phyloP scores from a whole-genome alignment of 1,284 basidiomycete species.

The Trichosporon inkin region DNA sequence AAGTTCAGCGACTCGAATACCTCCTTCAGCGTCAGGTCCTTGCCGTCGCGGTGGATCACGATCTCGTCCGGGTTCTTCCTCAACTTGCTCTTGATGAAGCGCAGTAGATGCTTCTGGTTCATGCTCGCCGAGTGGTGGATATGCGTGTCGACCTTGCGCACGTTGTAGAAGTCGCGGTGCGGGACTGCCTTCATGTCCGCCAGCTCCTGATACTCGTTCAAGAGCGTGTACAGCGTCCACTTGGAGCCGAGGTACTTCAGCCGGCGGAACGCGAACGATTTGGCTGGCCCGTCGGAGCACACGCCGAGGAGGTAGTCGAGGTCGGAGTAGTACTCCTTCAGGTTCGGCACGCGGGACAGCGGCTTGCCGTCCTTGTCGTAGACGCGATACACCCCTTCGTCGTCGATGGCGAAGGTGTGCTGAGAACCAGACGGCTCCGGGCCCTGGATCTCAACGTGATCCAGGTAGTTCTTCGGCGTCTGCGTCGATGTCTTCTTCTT shows the following conservation, averaged over 20 bases:
- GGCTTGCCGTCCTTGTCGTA: conserved; percentile 56
- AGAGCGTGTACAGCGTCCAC: conserved; percentile 86
- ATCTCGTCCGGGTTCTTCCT: conserved; percentile 64
- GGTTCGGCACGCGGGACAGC: conserved; percentile 73
- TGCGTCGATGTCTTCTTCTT: conserved; percentile 14
- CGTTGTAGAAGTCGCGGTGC: conserved; percentile 90
- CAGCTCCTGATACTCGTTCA: conserved; percentile 92
- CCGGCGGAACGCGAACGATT: conserved; percentile 89
- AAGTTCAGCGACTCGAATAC: conserved; percentile 94
- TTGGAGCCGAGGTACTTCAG: conserved; percentile 93
- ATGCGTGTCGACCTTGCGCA: conserved; percentile 97
- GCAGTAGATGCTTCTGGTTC: conserved; percentile 99
- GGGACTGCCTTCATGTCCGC: conserved; percentile 85
- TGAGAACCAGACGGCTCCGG: conserved; percentile 32
- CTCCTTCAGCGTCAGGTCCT: conserved; percentile 81
- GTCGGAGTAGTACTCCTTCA: conserved; percentile 93
- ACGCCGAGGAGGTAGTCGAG: conserved; percentile 84
- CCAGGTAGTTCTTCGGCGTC: conserved; percentile 53
- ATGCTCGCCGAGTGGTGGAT: conserved; percentile 98
- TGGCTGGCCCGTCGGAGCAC: conserved; percentile 89
- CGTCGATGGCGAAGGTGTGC: conserved; percentile 70
- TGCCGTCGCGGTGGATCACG: conserved; percentile 91
- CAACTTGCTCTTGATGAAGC: conserved; percentile 95
- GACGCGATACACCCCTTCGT: conserved; percentile 81
- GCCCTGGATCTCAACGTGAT: conserved; percentile 67